Evolutionary conservation across 2,329 filamentous ascomycete genomes (phyloP).

Genomic region (Fusarium sambucinum): DNA sequence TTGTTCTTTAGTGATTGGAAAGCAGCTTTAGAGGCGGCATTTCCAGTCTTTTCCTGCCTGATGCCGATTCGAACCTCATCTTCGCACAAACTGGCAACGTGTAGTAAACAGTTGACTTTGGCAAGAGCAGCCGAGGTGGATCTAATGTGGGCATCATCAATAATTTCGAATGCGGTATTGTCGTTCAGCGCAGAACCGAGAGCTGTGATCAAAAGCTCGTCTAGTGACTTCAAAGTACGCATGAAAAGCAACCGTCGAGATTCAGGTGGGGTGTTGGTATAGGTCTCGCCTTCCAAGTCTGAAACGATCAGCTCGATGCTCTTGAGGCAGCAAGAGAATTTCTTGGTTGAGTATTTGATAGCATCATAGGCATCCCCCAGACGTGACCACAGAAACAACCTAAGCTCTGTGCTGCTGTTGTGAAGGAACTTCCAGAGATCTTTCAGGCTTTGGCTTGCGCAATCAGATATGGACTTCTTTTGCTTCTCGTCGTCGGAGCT

Average conservation of each 20-base stretch:
- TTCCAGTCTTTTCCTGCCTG: conserved; percentile 67
- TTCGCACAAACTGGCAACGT: conserved; percentile 83
- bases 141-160: conserved; percentile 82
- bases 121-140: conserved; percentile 78
- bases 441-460: conserved; percentile 68
- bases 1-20: conserved; percentile 70
- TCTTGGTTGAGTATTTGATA: conserved; percentile 88
- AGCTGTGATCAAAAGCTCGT: conserved; percentile 79
- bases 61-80: conserved; percentile 87
- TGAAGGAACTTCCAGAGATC: conserved; percentile 90
- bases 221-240: conserved; percentile 81
- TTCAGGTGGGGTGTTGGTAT: conserved; percentile 67
- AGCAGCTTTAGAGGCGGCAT: conserved; percentile 67
- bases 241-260: conserved; percentile 79
- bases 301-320: conserved; percentile 85
- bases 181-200: conserved; percentile 78
- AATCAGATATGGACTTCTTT: conserved; percentile 61
- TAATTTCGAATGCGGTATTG: conserved; percentile 79
- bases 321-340: conserved; percentile 86
- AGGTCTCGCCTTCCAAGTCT: conserved; percentile 72
- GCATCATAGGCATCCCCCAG: conserved; percentile 89
- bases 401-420: conserved; percentile 82
- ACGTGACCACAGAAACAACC: conserved; percentile 89
- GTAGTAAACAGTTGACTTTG: conserved; percentile 78
- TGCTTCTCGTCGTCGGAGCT: conserved; percentile 28